Evolutionary conservation across 2,329 filamentous ascomycete species (phyloP), one percentile per base, ranked within the genome.

Genomic region (Dactylellina parvicollis): DNA sequence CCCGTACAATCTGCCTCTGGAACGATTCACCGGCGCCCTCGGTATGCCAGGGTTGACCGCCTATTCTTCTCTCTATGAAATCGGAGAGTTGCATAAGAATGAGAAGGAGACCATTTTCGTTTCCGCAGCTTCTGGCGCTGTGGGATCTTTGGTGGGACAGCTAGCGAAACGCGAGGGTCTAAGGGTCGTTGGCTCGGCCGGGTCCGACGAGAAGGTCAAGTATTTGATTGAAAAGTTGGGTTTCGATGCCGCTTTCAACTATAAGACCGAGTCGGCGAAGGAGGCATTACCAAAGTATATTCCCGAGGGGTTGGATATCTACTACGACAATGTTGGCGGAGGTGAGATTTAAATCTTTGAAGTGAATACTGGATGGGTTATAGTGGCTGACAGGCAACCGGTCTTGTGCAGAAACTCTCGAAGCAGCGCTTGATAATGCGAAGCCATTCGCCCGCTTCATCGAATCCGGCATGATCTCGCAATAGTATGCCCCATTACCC

Each of bases 91-190:
- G 22, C 87, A 90, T 83, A 87, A 89, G 81, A 90, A 89, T 44
- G 89, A 92, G 81, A 65, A 72, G 52, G 67, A 72, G 26, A 93
- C 90, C 38, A 92, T 96, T 78, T 92, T 94, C 80, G 85, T 96
- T 76, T 90, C 88, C 67, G 89, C 90, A 2, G 92, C 92, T 0
- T 89, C 89, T 2, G 92, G 92, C 28, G 91, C 91, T 1, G 92
- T 96, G 2, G 92, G 92, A 2, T 90, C 93, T 80, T 80, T 95
- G 5, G 92, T 95, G 18, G 92, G 92, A 4, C 92, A 95, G 82
- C 82, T 96, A 46, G 91, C 91, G 74, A 94, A 94, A 85, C 87
- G 88, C 74, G 89, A 93, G 80, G 92, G 92, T 1, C 81, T 95
- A 66, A 88, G 82, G 46, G 92, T 96, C 40, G 89, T 96, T 75